phyloP scores from a whole-genome alignment of 139 green algal species.

The Closterium sp. region DNA sequence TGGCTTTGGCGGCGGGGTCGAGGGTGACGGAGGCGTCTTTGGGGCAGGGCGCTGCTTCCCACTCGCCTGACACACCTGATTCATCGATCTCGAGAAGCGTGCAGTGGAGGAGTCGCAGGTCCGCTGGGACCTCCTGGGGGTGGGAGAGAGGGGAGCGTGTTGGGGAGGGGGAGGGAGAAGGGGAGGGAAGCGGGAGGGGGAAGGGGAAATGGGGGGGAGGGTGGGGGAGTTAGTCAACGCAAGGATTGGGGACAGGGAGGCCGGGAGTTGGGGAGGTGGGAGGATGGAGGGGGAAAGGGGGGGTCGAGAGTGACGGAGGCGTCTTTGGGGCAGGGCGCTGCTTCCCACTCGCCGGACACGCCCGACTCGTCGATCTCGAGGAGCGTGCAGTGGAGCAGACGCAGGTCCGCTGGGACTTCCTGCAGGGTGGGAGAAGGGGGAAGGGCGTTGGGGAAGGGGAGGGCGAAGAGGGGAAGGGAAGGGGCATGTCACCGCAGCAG shows the following conservation, averaged over 20 bases:
- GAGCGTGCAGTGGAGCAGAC: not conserved
- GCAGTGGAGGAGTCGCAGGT: not conserved
- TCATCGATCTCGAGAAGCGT: not conserved
- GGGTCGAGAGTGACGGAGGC: too few species aligned
- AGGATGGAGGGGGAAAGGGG: not conserved
- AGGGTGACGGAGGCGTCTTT: not conserved
- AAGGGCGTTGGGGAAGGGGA: too few species aligned
- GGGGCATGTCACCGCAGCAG: too few species aligned
- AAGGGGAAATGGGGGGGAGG: too few species aligned
- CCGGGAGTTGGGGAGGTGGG: not conserved
- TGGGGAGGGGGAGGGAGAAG: not conserved
- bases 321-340: not conserved
- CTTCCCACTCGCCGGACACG: not conserved
- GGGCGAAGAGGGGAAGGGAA: too few species aligned
- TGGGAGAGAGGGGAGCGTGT: not conserved
- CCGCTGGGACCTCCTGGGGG: slow-evolving; percentile 2
- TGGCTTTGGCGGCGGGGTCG: not conserved
- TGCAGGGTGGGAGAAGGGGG: not conserved
- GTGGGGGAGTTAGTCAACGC: not conserved
- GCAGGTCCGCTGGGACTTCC: slow-evolving; percentile 10
- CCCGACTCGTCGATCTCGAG: slow-evolving; percentile 3
- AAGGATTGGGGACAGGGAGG: not conserved
- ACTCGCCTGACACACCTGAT: not conserved
- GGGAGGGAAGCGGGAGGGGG: not conserved
- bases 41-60: not conserved